Conservation (phyloP, 2,329 filamentous ascomycete genomes). For the Cladosporium cucumerinum region DNA sequence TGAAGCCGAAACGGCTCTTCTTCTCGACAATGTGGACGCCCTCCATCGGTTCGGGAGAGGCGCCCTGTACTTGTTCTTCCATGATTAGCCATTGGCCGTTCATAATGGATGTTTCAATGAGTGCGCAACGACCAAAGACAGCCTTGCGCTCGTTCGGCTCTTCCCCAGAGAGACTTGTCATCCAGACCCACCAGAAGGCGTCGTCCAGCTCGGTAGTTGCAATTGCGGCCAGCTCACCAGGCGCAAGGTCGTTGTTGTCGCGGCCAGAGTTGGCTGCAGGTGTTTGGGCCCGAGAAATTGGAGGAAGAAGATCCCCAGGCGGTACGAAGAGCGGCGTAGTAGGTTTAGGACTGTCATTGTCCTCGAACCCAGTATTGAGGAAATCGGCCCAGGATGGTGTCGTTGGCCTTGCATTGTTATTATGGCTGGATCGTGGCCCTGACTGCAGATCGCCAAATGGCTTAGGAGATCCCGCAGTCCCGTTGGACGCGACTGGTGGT, state of each 20-base stretch:
- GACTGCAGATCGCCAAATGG: conserved; percentile 55
- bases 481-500: conserved; percentile 20
- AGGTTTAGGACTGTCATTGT: conserved; percentile 57
- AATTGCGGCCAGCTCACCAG: conserved; percentile 92
- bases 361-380: conserved; percentile 85
- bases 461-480: conserved; percentile 22
- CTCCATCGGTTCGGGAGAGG: conserved; percentile 76
- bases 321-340: conserved; percentile 68
- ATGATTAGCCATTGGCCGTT: conserved; percentile 87
- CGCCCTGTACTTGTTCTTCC: conserved; percentile 94
- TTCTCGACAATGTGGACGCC: conserved; percentile 93
- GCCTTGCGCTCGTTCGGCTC: conserved; percentile 83
- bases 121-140: conserved; percentile 87
- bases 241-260: conserved; percentile 66
- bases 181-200: conserved; percentile 99
- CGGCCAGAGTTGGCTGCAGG: conserved; percentile 47
- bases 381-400: conserved; percentile 99
- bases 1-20: conserved; percentile 75
- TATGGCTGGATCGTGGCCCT: conserved; percentile 64
- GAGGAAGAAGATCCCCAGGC: conserved; percentile 85
- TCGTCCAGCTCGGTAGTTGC: conserved; percentile 82
- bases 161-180: conserved; percentile 88
- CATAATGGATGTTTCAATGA: conserved; percentile 81
- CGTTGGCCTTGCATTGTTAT: conserved; percentile 69
- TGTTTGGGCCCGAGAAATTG: conserved; percentile 76